Percentiles rank a stretch among this genome's conserved stretches.
These are phyloP conservation scores for Biscogniauxia mediterranea DNA, from an alignment of 2,329 filamentous ascomycete genomes.

Conservation along the genomic window DNA sequence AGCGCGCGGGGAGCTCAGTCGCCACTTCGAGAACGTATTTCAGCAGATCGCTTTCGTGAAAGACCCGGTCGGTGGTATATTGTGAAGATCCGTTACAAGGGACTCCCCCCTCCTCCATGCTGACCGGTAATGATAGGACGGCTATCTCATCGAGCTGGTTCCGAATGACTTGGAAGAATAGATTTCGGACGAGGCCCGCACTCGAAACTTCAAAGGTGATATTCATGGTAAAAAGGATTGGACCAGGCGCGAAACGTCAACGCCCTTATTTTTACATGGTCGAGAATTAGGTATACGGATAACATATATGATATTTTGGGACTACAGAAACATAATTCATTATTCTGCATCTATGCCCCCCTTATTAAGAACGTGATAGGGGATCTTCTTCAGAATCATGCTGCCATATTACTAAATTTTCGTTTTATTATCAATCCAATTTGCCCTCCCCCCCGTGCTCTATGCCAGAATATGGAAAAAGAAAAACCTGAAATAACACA, in stretches of 20 bases:
- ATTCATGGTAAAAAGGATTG: no score
- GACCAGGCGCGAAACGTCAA: no score
- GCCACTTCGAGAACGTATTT: background rate
- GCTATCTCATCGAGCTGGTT: background rate
- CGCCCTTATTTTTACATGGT: no score
- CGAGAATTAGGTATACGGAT: no score
- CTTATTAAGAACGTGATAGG: no score
- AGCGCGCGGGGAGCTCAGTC: background rate
- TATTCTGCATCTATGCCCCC: no score
- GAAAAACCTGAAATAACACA: background rate
- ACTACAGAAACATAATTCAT: no score
- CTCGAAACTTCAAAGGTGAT: no score
- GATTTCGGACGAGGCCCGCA: background rate
- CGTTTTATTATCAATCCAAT: background rate
- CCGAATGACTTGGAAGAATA: background rate
- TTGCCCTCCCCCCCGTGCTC: background rate
- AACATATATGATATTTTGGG: no score
- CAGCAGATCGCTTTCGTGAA: background rate
- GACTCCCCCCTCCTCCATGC: background rate
- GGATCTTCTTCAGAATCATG: no score
- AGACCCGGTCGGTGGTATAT: background rate
- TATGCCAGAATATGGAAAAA: background rate
- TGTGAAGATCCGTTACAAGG: background rate
- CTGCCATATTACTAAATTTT: no score
- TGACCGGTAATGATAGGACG: background rate